Base-by-base conservation (phyloP, 2,329 filamentous ascomycete species). In the Colletotrichum sp. region DNA sequence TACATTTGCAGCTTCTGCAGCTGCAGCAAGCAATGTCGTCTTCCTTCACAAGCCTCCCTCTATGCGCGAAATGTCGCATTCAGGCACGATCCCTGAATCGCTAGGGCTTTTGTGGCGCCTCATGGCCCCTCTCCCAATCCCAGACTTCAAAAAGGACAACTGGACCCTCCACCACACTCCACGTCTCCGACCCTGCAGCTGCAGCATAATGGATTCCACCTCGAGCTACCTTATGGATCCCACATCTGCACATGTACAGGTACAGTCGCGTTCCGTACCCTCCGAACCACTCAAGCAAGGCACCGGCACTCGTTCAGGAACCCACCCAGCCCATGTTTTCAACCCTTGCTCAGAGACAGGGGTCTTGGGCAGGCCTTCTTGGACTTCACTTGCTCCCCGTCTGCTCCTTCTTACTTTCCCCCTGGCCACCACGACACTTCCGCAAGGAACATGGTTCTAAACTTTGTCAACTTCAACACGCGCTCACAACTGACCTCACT, bases 251-350 rank as follows among this genome's bases (percentile, higher is more conserved):
- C n/a, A 44, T 65, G 74, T 76, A 76, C 9, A 36, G 64, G 49
- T 69, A 76, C 74, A 52, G 57, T 36, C 59, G 55, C 59, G 12
- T 76, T 73, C 70, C 73, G 49, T 69, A 65, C 57, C 44, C 74
- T 76, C 70, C 70, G 59, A 49, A 52, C 74, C 64, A 73, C 70
- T 65, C 59, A 74, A 69, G 74, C 70, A 73, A 73, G 70, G 74
- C 70, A 76, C 65, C 74, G 74, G 74, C 70, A 72, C 64, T 76
- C 70, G 59, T 73, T 73, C 64, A 76, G 64, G 71, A 73, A 73
- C 74, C 74, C 74, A 76, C 74, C 44, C 4, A 52, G 59, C 70
- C 74, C 74, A 69, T 62, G 59, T 52, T 73, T 69, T 68, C 57
- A 74, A 76, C 44, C 74, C 74, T 69, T 22, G 74, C 57, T n/a